A percentile compares a stretch with the other conserved stretches of the same genome.
phyloP scores from a whole-genome alignment of 371 early-diverging fungal species.

The Chytridiales sp. region DNA sequence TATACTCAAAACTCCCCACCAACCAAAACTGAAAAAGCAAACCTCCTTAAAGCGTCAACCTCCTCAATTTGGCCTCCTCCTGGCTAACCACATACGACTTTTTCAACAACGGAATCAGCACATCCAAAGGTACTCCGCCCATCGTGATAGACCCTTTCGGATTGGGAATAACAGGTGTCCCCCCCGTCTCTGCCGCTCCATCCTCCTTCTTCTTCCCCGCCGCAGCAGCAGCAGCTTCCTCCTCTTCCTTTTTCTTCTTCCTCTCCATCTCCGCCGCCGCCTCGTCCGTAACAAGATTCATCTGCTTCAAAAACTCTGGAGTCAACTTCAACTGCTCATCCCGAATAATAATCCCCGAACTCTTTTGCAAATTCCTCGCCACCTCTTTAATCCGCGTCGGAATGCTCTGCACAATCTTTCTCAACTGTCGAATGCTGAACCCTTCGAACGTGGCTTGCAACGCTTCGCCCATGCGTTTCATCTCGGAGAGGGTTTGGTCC shows the following conservation, averaged over 20 bases:
- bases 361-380: constrained; percentile 36
- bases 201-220: constrained; percentile 5
- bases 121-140: constrained; percentile 39
- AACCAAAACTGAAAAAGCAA: no score
- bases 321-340: constrained; percentile 44
- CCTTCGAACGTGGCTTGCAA: constrained; percentile 34
- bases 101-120: constrained; percentile 36
- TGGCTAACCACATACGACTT: constrained; percentile 20
- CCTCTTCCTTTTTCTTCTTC: constrained; percentile 11
- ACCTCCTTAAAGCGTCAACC: constrained; percentile 34
- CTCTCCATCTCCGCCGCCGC: constrained; percentile 10
- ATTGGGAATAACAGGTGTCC: constrained; percentile 18
- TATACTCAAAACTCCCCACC: no score
- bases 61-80: constrained; percentile 21
- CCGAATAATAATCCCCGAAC: constrained; percentile 43
- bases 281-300: constrained; percentile 12
- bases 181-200: neutral
- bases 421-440: constrained; percentile 32
- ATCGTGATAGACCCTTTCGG: constrained; percentile 34
- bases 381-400: constrained; percentile 41
- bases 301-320: constrained; percentile 42
- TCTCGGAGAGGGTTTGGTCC: constrained; percentile 39
- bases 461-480: constrained; percentile 42
- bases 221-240: neutral
- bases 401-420: constrained; percentile 36